These are phyloP conservation scores for Leccinum sublutescens DNA, from an alignment of 768 basidiomycete species.

Conservation along the genomic window DNA sequence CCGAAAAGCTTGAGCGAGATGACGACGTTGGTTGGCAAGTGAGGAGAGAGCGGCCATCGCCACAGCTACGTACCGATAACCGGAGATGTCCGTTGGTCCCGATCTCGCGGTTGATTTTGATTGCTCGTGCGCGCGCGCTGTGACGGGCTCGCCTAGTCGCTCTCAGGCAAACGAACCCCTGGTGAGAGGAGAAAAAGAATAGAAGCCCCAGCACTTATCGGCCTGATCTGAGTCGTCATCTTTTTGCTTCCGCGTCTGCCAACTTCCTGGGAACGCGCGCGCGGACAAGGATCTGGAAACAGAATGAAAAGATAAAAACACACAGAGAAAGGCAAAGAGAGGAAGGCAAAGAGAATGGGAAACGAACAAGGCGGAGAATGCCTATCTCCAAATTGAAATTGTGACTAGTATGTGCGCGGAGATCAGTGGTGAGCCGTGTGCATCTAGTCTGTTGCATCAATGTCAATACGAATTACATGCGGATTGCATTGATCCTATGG, in stretches of 20 bases:
- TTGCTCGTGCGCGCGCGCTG: not conserved
- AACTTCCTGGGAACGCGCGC: slow-evolving; percentile 1
- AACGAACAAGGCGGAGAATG: not conserved
- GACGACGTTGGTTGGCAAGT: not conserved
- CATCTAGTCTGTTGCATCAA: not conserved
- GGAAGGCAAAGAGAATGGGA: not conserved
- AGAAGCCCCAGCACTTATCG: not conserved
- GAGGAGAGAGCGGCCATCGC: not conserved
- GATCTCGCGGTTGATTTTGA: not conserved
- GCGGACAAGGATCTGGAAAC: slow-evolving; percentile 10
- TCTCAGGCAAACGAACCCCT: not conserved
- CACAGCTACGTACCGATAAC: not conserved
- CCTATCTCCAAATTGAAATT: slow-evolving; percentile 3
- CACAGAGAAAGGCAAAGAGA: not conserved
- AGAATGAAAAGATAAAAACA: not conserved
- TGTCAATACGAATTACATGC: slow-evolving; percentile 5
- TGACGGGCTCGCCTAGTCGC: not conserved
- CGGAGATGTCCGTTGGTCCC: not conserved
- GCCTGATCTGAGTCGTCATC: slow-evolving; percentile 2
- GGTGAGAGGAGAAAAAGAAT: not conserved
- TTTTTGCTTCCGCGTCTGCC: not conserved
- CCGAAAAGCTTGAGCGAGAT: not conserved
- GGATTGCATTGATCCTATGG: slow-evolving; percentile 16
- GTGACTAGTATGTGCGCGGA: slow-evolving; percentile 15
- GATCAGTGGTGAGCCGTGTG: slow-evolving; percentile 9